These are phyloP conservation scores for Sporothrix dimorphospora DNA, from an alignment of 2,329 filamentous ascomycete species.

Conservation along the genomic window DNA sequence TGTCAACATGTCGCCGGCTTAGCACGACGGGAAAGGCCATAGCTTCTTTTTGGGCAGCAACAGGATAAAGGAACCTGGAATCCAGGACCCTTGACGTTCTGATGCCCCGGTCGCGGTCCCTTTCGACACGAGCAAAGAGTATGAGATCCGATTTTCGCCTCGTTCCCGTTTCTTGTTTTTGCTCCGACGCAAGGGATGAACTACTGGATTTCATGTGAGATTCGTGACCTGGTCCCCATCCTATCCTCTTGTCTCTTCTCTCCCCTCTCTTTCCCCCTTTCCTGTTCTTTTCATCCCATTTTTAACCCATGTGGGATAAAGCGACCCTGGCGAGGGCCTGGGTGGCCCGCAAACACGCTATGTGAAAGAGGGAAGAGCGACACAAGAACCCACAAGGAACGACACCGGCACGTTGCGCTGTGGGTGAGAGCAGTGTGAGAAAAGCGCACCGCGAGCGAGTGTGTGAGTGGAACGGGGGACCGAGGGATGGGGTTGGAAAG, in stretches of 20 bases:
- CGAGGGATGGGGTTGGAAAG: not conserved
- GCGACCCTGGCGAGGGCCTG: not conserved
- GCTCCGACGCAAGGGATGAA: constrained; percentile 7
- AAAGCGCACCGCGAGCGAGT: not conserved
- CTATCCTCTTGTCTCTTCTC: not conserved
- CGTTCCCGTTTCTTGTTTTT: not conserved
- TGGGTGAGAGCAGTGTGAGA: not conserved
- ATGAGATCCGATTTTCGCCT: no score
- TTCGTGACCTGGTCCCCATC: not conserved
- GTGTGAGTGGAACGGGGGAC: not conserved
- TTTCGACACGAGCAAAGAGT: not conserved
- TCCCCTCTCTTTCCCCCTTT: not conserved
- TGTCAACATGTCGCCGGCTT: not conserved
- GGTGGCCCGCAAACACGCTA: not conserved
- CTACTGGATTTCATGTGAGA: not conserved
- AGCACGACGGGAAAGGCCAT: not conserved
- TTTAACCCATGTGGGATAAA: not conserved
- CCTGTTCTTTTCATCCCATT: no score
- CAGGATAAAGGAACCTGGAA: not conserved
- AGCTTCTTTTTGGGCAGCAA: not conserved
- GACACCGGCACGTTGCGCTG: constrained; percentile 1
- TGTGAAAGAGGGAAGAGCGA: not conserved
- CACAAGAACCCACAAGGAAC: constrained; percentile 10
- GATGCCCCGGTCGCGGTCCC: not conserved
- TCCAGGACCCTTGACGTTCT: not conserved